A percentile compares a stretch with the other conserved stretches of the same genome.
These are phyloP conservation scores for Microsporum audouinii DNA, from an alignment of 2,329 filamentous ascomycete genomes.

Conservation along the genomic window DNA sequence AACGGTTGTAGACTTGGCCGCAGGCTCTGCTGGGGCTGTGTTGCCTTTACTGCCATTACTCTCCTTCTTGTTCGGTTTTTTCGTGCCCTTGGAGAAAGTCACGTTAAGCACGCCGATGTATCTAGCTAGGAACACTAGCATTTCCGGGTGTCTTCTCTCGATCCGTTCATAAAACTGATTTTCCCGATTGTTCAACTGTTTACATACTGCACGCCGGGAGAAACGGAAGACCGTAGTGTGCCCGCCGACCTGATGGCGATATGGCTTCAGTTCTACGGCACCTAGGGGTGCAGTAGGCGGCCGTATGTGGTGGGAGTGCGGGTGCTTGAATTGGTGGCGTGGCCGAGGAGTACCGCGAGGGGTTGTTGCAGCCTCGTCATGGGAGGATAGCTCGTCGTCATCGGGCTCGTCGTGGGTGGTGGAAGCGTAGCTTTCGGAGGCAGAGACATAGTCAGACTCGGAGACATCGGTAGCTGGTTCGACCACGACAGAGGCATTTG, in stretches of 20 bases:
- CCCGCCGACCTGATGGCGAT: conserved; percentile 92
- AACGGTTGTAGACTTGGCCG: neutral
- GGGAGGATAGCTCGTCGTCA: conserved; percentile 41
- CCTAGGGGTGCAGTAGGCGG: conserved; percentile 51
- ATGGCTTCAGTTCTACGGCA: conserved; percentile 91
- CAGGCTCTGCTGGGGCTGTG: neutral
- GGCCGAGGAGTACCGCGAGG: conserved; percentile 30
- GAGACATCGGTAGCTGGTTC: conserved; percentile 31
- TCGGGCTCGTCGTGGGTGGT: conserved; percentile 17
- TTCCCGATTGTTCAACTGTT: conserved; percentile 93
- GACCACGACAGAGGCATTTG: conserved; percentile 24
- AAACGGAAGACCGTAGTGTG: conserved; percentile 96
- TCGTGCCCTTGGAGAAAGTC: conserved; percentile 75
- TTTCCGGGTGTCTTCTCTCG: conserved; percentile 77
- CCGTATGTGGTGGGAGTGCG: conserved; percentile 11
- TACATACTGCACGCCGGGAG: conserved; percentile 88
- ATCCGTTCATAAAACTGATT: conserved; percentile 98
- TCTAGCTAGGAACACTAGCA: conserved; percentile 82
- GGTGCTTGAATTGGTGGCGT: conserved; percentile 19
- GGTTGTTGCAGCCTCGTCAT: conserved; percentile 43
- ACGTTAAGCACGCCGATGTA: conserved; percentile 97
- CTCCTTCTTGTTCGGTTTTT: conserved; percentile 42
- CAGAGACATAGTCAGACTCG: conserved; percentile 35
- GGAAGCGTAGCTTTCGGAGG: conserved; percentile 34
- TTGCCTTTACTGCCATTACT: conserved; percentile 17